Base-by-base conservation (phyloP, 2,329 filamentous ascomycete species). In the Apiospora malaysiana region DNA sequence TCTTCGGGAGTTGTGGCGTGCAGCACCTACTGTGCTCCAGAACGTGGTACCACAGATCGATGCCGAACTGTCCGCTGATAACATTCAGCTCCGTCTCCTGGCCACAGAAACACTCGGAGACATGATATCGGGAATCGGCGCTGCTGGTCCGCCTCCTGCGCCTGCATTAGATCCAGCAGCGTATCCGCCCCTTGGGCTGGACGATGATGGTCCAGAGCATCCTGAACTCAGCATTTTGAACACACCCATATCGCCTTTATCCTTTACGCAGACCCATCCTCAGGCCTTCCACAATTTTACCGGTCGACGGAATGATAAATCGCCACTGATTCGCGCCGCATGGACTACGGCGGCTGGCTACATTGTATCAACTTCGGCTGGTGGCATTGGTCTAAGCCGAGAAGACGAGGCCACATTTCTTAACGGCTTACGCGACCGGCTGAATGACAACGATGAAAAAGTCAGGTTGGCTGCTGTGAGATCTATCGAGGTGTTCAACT, bases 21-120 rank as follows among this genome's bases (percentile, higher is more conserved):
- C 95, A 66, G 93, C 93, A 46, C 95, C 97, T 0, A 88, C 92
- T 42, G 93, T 98, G 40, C 87, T 99, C 23, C 92, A 94, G 74
- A 97, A 98, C 77, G 95, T 99, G 16, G 92, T 99, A 69, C 95
- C 95, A 4, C 95, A 98, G 80, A 86, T 99, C 49, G 95, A 98
- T 78, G 93, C 94, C 45, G 96, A 99, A 83, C 85, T 99, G 69
- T 93, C 92, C 4, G 94, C 95, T 0, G 96, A 99, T 78, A 97
- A 97, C 72, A 87, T 95, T 3, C 91, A 96, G 75, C 85, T 99
- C 70, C 93, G 96, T 69, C 88, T 94, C 71, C 87, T 99, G 71
- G 95, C 95, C 2, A 97, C 95, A 0, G 94, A 98, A 81, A 97
- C 96, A 0, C 89, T 99, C 49, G 96, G 97, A 69, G 95, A 98